Conservation (phyloP, 768 basidiomycete species). For the Hirschioporus abietinus region DNA sequence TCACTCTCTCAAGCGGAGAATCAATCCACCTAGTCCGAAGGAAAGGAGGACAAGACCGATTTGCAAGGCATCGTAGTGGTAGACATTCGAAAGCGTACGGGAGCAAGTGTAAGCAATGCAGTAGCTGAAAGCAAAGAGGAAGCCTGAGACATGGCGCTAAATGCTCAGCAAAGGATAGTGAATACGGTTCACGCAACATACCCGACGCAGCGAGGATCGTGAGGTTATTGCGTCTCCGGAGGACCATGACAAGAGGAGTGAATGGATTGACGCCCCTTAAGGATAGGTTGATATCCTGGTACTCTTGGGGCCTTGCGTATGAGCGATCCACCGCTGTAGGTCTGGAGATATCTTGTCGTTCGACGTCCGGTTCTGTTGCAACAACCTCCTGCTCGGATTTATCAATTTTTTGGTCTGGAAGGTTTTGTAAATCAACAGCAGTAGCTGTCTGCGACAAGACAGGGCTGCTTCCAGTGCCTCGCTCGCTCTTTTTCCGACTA, state of each 20-base stretch:
- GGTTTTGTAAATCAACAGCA: background rate
- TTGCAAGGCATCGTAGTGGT: slow-evolving; percentile 61
- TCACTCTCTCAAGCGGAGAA: background rate
- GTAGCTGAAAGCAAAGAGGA: slow-evolving; percentile 69
- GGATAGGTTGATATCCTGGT: slow-evolving; percentile 42
- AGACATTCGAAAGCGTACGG: slow-evolving; percentile 57
- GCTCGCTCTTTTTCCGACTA: background rate
- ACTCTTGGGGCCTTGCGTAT: background rate
- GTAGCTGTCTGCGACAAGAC: slow-evolving; percentile 2
- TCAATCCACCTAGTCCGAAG: slow-evolving; percentile 41
- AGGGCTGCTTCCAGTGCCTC: background rate
- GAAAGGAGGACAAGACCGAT: slow-evolving; percentile 75
- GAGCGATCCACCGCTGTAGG: slow-evolving; percentile 10
- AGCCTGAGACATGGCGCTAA: slow-evolving; percentile 34
- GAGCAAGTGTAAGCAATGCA: slow-evolving; percentile 70
- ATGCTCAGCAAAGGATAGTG: slow-evolving; percentile 6
- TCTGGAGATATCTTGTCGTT: slow-evolving; percentile 17
- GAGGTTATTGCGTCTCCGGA: slow-evolving; percentile 63
- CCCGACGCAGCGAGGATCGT: slow-evolving; percentile 62
- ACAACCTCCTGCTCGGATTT: background rate
- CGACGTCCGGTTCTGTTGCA: slow-evolving; percentile 13
- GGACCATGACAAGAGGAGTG: slow-evolving; percentile 51
- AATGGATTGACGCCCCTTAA: slow-evolving; percentile 71
- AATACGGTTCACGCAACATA: slow-evolving; percentile 12
- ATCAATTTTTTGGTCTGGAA: background rate